Percentiles rank a stretch among this genome's conserved stretches.
These are phyloP conservation scores for Hamamelis virginiana DNA, from an alignment of 164 flowering plant genomes.

Conservation along the genomic window DNA sequence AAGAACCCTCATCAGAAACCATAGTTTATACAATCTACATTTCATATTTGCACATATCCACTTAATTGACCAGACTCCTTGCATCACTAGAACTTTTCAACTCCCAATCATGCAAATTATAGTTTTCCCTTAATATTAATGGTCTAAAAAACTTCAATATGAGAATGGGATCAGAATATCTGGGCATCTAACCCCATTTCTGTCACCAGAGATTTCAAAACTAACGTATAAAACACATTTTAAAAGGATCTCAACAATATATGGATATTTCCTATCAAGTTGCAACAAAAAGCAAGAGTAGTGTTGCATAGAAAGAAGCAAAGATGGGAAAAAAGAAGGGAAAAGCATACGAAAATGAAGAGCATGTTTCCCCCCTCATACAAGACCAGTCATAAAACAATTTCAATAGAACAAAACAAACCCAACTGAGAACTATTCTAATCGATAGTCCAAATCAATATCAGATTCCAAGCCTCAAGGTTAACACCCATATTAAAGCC, in stretches of 20 bases:
- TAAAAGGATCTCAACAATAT: background rate
- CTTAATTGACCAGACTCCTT: background rate
- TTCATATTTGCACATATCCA: background rate
- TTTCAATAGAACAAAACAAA: too few species aligned
- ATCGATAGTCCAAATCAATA: too few species aligned
- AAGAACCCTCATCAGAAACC: background rate
- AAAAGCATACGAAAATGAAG: background rate
- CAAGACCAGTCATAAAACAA: too few species aligned
- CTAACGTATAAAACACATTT: background rate
- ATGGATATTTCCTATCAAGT: background rate
- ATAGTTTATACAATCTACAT: background rate
- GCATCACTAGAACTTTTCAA: background rate
- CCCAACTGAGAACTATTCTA: too few species aligned
- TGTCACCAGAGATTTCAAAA: background rate
- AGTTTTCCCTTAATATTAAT: background rate
- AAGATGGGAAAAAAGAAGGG: background rate
- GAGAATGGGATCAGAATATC: background rate
- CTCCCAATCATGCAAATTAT: background rate
- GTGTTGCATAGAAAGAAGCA: background rate
- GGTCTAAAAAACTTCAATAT: background rate
- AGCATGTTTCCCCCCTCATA: background rate
- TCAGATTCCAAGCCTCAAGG: too few species aligned
- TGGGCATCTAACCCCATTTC: background rate
- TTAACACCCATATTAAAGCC: too few species aligned
- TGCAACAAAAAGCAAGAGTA: background rate